These are phyloP conservation scores for Russula compacta DNA, from an alignment of 768 basidiomycete species.

Conservation along the genomic window DNA sequence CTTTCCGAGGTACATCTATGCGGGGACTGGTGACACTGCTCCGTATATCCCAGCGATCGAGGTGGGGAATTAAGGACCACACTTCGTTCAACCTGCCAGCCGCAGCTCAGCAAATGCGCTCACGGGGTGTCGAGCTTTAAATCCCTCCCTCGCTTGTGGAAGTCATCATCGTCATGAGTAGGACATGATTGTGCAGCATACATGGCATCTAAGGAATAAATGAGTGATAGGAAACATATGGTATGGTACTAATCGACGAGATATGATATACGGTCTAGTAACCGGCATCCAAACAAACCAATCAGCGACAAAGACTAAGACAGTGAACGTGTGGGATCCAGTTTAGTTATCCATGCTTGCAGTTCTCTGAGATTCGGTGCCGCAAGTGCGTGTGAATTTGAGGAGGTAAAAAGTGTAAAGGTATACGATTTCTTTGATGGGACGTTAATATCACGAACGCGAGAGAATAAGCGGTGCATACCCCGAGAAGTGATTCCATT, in stretches of 20 bases:
- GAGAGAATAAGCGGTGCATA: conserved; percentile 15
- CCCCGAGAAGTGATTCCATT: conserved; percentile 81
- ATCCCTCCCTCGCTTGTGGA: no score
- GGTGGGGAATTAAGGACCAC: no score
- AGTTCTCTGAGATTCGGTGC: conserved; percentile 77
- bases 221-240: conserved; percentile 17
- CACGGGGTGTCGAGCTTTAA: no score
- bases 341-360: conserved; percentile 72
- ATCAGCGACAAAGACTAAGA: conserved; percentile 11
- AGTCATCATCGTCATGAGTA: conserved; percentile 16
- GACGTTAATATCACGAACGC: neutral
- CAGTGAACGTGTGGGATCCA: conserved; percentile 63
- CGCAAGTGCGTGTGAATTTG: conserved; percentile 85
- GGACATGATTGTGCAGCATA: conserved; percentile 12
- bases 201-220: conserved; percentile 19
- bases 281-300: neutral
- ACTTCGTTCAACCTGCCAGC: no score
- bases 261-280: conserved; percentile 16
- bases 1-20: no score
- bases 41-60: no score
- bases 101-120: no score
- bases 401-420: conserved; percentile 86
- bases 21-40: no score
- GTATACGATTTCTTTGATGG: conserved; percentile 61
- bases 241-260: conserved; percentile 15